Evolutionary conservation across 1,139 yeast species (phyloP).

Genomic region (Casaregolazyma suthepensis): DNA sequence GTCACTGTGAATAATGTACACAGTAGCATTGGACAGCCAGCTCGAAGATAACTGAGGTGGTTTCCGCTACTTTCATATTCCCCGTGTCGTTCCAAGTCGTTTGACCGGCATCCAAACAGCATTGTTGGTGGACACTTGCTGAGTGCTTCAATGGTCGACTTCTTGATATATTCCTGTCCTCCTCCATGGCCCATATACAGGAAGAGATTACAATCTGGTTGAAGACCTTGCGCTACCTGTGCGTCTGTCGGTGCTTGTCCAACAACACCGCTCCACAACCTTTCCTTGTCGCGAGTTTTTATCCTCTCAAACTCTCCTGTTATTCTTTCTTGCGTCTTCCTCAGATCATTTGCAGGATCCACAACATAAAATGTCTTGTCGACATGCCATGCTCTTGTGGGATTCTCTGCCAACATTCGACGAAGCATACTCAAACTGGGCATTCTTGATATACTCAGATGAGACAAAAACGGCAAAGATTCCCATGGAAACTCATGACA

Average conservation of each 20-base stretch:
- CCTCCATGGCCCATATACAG: conserved; percentile 94
- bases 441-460: conserved; percentile 61
- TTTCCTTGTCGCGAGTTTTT: conserved; percentile 12
- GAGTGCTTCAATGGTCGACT: conserved; percentile 42
- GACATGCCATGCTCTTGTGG: conserved; percentile 15
- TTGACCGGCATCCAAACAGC: conserved; percentile 90
- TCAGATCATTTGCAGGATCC: conserved; percentile 78
- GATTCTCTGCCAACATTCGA: conserved; percentile 28
- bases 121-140: conserved; percentile 60
- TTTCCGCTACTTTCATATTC: conserved; percentile 71
- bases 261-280: conserved; percentile 51
- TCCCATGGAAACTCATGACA: conserved; percentile 87
- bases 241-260: conserved; percentile 55
- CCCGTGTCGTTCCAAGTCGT: conserved; percentile 55
- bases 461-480: conserved; percentile 51
- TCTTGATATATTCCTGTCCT: conserved; percentile 72
- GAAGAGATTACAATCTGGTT: conserved; percentile 43
- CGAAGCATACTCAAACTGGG: conserved; percentile 57
- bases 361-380: conserved; percentile 50
- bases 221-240: conserved; percentile 39
- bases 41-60: conserved; percentile 63
- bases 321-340: conserved; percentile 60
- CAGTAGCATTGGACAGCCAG: conserved; percentile 76
- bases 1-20: conserved; percentile 97
- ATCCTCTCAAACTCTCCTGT: conserved; percentile 38